phyloP scores from a whole-genome alignment of 2,329 filamentous ascomycete species.

The Penicillium expansum region DNA sequence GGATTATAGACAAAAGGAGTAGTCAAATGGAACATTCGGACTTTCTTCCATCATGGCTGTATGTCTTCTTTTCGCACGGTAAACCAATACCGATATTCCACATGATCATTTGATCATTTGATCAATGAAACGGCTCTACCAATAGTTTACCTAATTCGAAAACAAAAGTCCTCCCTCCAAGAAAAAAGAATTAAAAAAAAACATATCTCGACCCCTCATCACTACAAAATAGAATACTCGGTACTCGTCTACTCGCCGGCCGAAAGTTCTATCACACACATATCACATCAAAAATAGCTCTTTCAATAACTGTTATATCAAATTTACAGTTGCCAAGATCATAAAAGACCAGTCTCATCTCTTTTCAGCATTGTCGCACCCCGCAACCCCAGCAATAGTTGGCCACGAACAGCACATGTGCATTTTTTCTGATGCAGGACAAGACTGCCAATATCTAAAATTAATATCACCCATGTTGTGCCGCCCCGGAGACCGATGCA shows the following conservation, averaged over 20 bases:
- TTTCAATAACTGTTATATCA: neutral
- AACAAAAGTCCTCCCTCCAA: too few relatives aligned
- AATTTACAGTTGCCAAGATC: neutral
- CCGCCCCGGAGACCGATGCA: neutral
- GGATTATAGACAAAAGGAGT: neutral
- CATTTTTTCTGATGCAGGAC: neutral
- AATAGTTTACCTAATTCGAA: too few relatives aligned
- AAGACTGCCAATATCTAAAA: conserved; percentile 1
- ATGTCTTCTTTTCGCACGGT: neutral
- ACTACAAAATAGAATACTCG: neutral
- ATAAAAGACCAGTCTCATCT: neutral
- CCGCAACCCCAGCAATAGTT: neutral
- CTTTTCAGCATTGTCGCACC: neutral
- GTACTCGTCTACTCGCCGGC: neutral
- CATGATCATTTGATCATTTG: neutral
- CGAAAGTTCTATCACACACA: neutral
- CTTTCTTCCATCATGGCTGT: neutral
- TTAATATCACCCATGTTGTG: neutral
- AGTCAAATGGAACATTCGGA: neutral
- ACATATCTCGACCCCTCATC: neutral
- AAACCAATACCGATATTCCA: neutral
- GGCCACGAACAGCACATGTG: neutral
- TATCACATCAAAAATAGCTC: conserved; percentile 10
- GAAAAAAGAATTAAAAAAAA: too few relatives aligned
- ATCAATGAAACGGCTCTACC: neutral